Percentiles rank a stretch among this genome's conserved stretches.
Conservation (phyloP, 1,139 yeast genomes). For the Ogataea hybrid region DNA sequence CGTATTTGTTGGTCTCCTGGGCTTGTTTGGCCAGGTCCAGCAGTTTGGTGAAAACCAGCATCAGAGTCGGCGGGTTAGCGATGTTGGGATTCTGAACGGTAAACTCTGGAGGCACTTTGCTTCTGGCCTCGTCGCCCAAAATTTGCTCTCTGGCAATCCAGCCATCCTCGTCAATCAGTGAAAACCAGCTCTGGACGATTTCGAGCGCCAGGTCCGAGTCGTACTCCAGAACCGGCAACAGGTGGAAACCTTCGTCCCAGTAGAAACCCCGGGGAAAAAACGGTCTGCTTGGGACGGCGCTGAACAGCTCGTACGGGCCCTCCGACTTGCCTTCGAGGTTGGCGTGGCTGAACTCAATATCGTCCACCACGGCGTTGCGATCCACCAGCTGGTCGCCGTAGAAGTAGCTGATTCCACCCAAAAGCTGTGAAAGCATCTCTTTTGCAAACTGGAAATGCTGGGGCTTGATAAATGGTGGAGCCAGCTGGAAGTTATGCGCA, state of each 20-base stretch:
- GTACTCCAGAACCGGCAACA: constrained; percentile 76
- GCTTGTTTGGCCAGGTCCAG: constrained; percentile 44
- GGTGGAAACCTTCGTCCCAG: constrained; percentile 99
- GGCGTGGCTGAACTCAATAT: constrained; percentile 57
- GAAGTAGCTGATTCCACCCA: constrained; percentile 90
- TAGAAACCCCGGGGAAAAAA: constrained; percentile 96
- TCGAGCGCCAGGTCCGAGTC: constrained; percentile 85
- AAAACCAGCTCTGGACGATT: constrained; percentile 84
- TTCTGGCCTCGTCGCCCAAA: constrained; percentile 86
- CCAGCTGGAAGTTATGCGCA: constrained; percentile 48
- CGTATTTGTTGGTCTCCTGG: background rate
- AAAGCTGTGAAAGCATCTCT: constrained; percentile 73
- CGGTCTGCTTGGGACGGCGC: constrained; percentile 89
- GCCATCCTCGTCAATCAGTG: constrained; percentile 81
- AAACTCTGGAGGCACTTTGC: constrained; percentile 85
- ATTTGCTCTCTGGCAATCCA: constrained; percentile 98
- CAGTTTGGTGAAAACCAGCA: constrained; percentile 73
- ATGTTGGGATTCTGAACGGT: constrained; percentile 83
- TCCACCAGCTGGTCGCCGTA: constrained; percentile 88
- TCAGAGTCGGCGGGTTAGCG: constrained; percentile 94
- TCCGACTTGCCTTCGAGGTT: constrained; percentile 53
- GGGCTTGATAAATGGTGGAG: constrained; percentile 50
- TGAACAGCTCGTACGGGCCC: constrained; percentile 71
- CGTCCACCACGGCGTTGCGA: constrained; percentile 64
- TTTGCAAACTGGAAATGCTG: constrained; percentile 62